These are phyloP conservation scores for Tetracladium setigerum DNA, from an alignment of 495 filamentous ascomycete genomes.

Conservation along the genomic window DNA sequence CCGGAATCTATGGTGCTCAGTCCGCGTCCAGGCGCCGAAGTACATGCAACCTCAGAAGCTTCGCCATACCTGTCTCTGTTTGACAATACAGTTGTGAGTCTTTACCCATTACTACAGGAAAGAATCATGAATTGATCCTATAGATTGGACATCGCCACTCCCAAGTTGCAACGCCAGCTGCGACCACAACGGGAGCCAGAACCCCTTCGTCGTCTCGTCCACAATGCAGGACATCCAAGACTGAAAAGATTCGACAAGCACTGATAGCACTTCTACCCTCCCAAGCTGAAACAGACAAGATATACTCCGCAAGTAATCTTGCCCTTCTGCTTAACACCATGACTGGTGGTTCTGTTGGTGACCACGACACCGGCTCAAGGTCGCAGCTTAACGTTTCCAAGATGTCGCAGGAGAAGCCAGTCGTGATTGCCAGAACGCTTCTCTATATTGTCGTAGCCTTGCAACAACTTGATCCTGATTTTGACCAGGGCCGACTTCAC, in stretches of 20 bases:
- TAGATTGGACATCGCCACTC: slow-evolving; percentile 20
- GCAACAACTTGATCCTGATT: slow-evolving; percentile 31
- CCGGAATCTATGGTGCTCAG: slow-evolving; percentile 26
- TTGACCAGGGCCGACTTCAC: slow-evolving; percentile 20
- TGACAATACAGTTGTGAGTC: slow-evolving; percentile 15
- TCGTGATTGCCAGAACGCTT: slow-evolving; percentile 35
- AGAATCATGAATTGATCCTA: slow-evolving; percentile 6
- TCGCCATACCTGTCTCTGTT: slow-evolving; percentile 20
- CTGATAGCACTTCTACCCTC: slow-evolving; percentile 28
- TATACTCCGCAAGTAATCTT: slow-evolving; percentile 22
- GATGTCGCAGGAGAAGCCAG: slow-evolving; percentile 31
- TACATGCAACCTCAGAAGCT: slow-evolving; percentile 6
- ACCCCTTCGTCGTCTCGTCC: neutral
- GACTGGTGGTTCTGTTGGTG: slow-evolving; percentile 20
- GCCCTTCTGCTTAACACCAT: slow-evolving; percentile 26
- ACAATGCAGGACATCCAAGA: slow-evolving; percentile 19
- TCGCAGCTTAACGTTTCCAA: slow-evolving; percentile 23
- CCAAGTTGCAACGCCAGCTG: slow-evolving; percentile 9
- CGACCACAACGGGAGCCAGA: slow-evolving; percentile 14
- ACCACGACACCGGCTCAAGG: slow-evolving; percentile 20
- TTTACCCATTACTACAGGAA: slow-evolving; percentile 1
- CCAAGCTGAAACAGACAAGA: slow-evolving; percentile 29
- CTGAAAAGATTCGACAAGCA: slow-evolving; percentile 25
- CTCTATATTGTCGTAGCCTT: slow-evolving; percentile 41
- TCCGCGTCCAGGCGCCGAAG: neutral